Evolutionary conservation across 495 filamentous ascomycete species (phyloP).

Genomic region (Aspergillus egyptiacus): DNA sequence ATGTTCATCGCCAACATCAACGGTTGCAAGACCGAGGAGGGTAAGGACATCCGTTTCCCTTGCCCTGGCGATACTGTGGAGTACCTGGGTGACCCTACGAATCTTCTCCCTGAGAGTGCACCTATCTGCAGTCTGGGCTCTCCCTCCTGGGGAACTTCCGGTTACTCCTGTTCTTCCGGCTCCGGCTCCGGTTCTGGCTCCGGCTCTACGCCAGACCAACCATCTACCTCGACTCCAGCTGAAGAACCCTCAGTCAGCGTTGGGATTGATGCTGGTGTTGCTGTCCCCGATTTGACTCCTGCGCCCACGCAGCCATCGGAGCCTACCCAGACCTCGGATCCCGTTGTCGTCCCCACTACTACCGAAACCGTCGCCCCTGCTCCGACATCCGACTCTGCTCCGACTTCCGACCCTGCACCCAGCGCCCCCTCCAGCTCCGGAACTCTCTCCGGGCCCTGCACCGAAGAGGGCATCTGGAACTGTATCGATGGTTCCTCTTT

Average conservation of each 20-base stretch:
- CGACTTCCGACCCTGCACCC: slow-evolving; percentile 5
- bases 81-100: slow-evolving; percentile 15
- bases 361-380: slow-evolving; percentile 7
- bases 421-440: slow-evolving; percentile 16
- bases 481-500: slow-evolving; percentile 56
- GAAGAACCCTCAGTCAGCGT: slow-evolving; percentile 7
- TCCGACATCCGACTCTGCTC: slow-evolving; percentile 4
- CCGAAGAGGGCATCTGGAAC: slow-evolving; percentile 50
- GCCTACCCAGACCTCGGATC: neutral
- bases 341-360: slow-evolving; percentile 21
- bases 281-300: slow-evolving; percentile 6
- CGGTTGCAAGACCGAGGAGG: slow-evolving; percentile 54
- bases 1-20: slow-evolving; percentile 78
- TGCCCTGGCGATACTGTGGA: slow-evolving; percentile 62
- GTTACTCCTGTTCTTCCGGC: slow-evolving; percentile 13
- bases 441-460: slow-evolving; percentile 35
- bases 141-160: slow-evolving; percentile 25
- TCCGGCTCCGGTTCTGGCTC: slow-evolving; percentile 15
- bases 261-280: neutral
- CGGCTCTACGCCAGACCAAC: slow-evolving; percentile 9
- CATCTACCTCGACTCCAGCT: neutral
- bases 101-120: slow-evolving; percentile 24
- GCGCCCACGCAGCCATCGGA: neutral
- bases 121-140: slow-evolving; percentile 30
- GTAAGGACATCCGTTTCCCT: slow-evolving; percentile 60